Percentiles rank a stretch among this genome's conserved stretches.
Conservation (phyloP, 495 filamentous ascomycete species). For the Durotheca rogersii region DNA sequence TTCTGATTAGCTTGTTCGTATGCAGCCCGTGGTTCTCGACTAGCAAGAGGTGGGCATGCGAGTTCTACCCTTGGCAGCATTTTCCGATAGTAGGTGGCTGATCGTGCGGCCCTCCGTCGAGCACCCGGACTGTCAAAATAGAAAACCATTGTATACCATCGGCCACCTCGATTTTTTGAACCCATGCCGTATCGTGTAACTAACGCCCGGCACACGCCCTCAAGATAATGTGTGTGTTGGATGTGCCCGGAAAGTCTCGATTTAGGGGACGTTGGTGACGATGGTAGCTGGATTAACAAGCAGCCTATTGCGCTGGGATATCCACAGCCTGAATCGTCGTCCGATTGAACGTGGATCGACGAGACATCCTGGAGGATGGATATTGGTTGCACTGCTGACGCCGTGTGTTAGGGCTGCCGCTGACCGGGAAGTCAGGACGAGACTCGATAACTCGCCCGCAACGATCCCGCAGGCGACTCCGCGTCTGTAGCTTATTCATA, state of each 20-base stretch:
- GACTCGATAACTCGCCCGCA: background rate
- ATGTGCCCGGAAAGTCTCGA: background rate
- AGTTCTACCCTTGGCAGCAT: background rate
- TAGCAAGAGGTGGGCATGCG: background rate
- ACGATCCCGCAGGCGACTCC: background rate
- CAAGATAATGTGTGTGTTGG: background rate
- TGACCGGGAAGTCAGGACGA: constrained; percentile 5
- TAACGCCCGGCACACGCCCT: no score
- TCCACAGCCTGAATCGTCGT: background rate
- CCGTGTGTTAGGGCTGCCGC: constrained; percentile 12
- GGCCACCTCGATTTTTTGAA: no score
- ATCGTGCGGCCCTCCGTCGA: no score
- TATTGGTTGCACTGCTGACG: constrained; percentile 7
- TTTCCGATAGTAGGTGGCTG: background rate
- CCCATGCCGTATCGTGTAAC: no score
- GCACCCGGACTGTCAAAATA: no score
- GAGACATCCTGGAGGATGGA: background rate
- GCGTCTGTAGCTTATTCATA: background rate
- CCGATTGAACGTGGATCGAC: background rate
- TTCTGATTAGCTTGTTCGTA: background rate
- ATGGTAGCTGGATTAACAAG: background rate
- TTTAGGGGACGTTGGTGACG: background rate
- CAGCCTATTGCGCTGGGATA: background rate
- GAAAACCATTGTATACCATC: no score
- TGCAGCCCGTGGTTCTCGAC: background rate